Percentiles rank a stretch among this genome's conserved stretches.
Evolutionary conservation across 805 yeast species (phyloP).

Genomic region (Nakazawaea populi): DNA sequence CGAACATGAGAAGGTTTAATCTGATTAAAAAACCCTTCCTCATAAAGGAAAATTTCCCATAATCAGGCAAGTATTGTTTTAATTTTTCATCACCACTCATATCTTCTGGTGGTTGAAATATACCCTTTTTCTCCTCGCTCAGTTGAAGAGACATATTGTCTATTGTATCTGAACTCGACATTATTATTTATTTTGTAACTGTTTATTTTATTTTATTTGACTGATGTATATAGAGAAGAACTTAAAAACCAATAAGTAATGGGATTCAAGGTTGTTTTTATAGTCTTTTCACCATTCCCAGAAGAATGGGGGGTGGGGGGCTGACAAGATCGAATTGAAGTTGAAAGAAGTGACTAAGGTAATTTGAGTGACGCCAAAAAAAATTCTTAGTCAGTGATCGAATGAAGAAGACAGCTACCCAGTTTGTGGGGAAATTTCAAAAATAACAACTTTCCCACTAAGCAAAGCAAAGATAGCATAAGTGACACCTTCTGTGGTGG

Average conservation of each 20-base stretch:
- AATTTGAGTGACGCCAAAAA: not conserved
- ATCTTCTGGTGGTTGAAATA: constrained; percentile 35
- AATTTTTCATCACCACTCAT: constrained; percentile 17
- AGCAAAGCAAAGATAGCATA: not conserved
- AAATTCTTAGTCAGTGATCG: not conserved
- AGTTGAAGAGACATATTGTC: not conserved
- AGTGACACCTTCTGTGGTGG: not conserved
- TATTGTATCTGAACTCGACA: constrained; percentile 5
- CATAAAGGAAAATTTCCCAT: constrained; percentile 5
- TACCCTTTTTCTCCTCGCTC: constrained; percentile 36
- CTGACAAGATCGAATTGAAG: not conserved
- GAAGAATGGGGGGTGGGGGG: too few relatives aligned
- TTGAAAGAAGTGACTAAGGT: too few relatives aligned
- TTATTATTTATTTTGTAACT: not conserved
- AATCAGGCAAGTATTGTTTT: constrained; percentile 8
- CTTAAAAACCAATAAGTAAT: not conserved
- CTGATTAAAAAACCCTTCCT: constrained; percentile 18
- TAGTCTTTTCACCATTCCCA: not conserved
- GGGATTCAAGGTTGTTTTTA: not conserved
- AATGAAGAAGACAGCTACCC: too few relatives aligned
- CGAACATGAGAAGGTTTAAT: constrained; percentile 31
- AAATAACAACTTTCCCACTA: too few relatives aligned
- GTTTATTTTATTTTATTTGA: not conserved
- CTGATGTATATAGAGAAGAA: constrained; percentile 38
- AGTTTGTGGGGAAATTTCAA: not conserved